Evolutionary conservation across 306 rosid genomes (phyloP).

Genomic region (Medicago arabica): DNA sequence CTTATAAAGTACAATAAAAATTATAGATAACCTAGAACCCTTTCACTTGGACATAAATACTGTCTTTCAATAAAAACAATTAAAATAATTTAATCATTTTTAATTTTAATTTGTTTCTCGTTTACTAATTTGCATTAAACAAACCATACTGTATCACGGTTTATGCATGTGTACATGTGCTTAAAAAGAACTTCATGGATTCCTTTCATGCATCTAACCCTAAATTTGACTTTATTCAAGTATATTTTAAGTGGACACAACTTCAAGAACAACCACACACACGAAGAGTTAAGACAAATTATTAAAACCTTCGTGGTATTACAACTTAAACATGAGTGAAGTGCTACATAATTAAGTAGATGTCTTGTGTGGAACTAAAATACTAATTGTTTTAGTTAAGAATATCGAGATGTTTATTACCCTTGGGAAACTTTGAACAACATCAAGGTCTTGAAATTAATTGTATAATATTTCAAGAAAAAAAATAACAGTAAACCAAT

Average conservation of each 20-base stretch:
- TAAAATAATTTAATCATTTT: slow-evolving; percentile 19
- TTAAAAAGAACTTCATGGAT: slow-evolving; percentile 35
- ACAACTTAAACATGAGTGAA: background rate
- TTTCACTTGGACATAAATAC: slow-evolving; percentile 48
- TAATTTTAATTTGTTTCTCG: slow-evolving; percentile 19
- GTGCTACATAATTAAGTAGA: too few relatives aligned
- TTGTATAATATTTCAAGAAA: too few relatives aligned
- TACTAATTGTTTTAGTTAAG: too few relatives aligned
- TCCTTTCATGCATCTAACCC: slow-evolving; percentile 60
- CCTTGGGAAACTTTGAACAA: background rate
- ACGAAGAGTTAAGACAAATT: background rate
- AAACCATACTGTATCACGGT: slow-evolving; percentile 22
- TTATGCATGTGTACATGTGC: slow-evolving; percentile 55
- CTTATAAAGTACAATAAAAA: background rate
- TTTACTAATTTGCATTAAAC: slow-evolving; percentile 32
- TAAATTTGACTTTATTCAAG: slow-evolving; percentile 40
- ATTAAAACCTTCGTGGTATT: background rate
- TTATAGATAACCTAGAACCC: slow-evolving; percentile 32
- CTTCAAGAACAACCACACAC: slow-evolving; percentile 35
- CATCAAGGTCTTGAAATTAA: background rate
- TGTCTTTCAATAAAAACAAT: slow-evolving; percentile 29
- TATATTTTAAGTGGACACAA: slow-evolving; percentile 35
- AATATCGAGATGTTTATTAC: too few relatives aligned
- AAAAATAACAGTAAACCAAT: too few relatives aligned
- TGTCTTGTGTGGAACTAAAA: too few relatives aligned